phyloP scores from a whole-genome alignment of 805 yeast species.

The Candida yuanshanica region DNA sequence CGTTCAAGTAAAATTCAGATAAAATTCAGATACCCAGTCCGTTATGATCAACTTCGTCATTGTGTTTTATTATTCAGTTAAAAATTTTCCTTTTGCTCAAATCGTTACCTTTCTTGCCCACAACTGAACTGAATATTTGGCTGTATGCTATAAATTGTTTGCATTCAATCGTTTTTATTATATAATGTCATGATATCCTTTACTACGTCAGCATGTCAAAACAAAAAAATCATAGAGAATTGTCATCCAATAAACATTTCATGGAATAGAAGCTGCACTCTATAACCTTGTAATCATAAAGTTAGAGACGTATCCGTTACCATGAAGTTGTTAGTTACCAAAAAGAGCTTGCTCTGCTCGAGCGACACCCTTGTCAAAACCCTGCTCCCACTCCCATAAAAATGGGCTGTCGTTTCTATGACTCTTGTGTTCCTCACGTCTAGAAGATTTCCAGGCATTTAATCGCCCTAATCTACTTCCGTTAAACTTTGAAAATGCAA shows the following conservation, averaged over 20 bases:
- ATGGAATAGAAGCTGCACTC: not conserved
- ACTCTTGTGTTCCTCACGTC: constrained; percentile 56
- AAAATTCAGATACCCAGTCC: too few relatives aligned
- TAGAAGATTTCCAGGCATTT: constrained; percentile 59
- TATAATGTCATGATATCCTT: too few relatives aligned
- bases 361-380: constrained; percentile 58
- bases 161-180: too few relatives aligned
- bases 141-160: too few relatives aligned
- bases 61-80: too few relatives aligned
- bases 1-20: not conserved
- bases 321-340: not conserved
- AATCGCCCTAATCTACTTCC: constrained; percentile 72
- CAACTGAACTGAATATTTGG: too few relatives aligned
- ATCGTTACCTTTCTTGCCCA: too few relatives aligned
- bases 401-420: constrained; percentile 49
- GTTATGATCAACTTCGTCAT: too few relatives aligned
- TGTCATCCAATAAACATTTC: not conserved
- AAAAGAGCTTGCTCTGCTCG: constrained; percentile 7
- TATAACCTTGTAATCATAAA: too few relatives aligned
- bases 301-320: too few relatives aligned
- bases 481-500: constrained; percentile 60
- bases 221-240: not conserved
- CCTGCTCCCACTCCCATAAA: constrained; percentile 90
- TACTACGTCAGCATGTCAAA: not conserved
- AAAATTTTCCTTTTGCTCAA: too few relatives aligned